Percentiles rank a stretch among this genome's conserved stretches.
These are phyloP conservation scores for Aleurites moluccanus DNA, from an alignment of 441 rosid genomes.

Conservation along the genomic window DNA sequence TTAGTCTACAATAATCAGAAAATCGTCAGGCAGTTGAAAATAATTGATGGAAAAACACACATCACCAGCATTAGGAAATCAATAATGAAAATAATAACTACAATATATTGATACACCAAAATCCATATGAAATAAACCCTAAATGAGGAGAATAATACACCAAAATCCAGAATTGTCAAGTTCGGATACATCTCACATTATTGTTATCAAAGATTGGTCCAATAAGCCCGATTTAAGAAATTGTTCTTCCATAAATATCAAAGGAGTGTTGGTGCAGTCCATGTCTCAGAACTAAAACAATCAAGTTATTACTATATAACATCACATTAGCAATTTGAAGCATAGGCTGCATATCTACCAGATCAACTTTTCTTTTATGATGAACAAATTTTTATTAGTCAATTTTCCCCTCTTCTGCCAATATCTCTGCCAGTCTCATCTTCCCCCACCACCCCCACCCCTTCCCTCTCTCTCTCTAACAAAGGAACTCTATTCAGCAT, in stretches of 20 bases:
- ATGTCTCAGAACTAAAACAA: neutral
- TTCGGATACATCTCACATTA: neutral
- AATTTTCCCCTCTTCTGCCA: neutral
- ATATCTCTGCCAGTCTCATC: neutral
- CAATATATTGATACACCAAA: neutral
- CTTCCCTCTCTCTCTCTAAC: neutral
- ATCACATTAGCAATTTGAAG: neutral
- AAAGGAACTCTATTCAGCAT: neutral
- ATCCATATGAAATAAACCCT: neutral
- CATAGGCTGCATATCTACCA: neutral
- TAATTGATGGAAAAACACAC: neutral
- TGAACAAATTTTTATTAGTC: neutral
- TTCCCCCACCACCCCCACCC: neutral
- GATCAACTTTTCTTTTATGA: neutral
- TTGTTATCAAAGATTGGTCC: neutral
- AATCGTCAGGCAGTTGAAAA: slow-evolving; percentile 1
- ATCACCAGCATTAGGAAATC: neutral
- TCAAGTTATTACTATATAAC: neutral
- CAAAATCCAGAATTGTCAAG: neutral
- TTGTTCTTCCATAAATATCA: neutral
- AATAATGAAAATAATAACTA: neutral
- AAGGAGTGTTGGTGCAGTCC: neutral
- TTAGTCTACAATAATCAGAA: slow-evolving; percentile 57
- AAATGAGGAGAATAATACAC: neutral
- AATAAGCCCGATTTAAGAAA: neutral